Evolutionary conservation across 768 basidiomycete species (phyloP).

Genomic region (Pisolithus tinctorius): DNA sequence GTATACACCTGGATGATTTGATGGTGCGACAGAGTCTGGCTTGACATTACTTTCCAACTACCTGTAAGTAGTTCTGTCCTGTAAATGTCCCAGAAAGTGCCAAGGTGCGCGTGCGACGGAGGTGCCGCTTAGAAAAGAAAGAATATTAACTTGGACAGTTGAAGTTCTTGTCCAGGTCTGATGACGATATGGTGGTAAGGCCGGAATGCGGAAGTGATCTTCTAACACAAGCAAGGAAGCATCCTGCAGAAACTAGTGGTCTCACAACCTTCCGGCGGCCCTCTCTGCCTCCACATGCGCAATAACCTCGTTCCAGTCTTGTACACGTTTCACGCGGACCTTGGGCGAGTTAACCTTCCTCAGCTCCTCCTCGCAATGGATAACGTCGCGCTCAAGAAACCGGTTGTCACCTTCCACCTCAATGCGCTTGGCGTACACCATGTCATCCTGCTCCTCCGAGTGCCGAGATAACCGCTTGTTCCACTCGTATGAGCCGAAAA

Average conservation of each 20-base stretch:
- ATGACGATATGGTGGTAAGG: neutral
- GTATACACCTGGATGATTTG: too few species aligned
- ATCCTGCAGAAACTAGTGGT: neutral
- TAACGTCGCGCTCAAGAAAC: slow-evolving; percentile 49
- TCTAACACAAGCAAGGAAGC: too few species aligned
- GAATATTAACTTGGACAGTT: too few species aligned
- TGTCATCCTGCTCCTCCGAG: slow-evolving; percentile 41
- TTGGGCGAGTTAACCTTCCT: slow-evolving; percentile 39
- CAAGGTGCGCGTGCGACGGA: too few species aligned
- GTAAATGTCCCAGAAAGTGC: too few species aligned
- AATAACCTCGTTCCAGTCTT: slow-evolving; percentile 57
- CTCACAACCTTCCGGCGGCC: neutral
- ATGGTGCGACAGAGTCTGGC: too few species aligned
- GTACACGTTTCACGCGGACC: slow-evolving; percentile 45
- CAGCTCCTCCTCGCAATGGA: slow-evolving; percentile 26
- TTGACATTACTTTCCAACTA: too few species aligned
- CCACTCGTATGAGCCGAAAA: slow-evolving; percentile 78
- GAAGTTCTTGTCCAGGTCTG: too few species aligned
- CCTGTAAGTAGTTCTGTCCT: too few species aligned
- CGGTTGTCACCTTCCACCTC: slow-evolving; percentile 40
- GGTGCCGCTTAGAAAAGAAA: too few species aligned
- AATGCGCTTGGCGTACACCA: slow-evolving; percentile 46
- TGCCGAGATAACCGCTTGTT: slow-evolving; percentile 50
- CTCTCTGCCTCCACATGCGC: slow-evolving; percentile 29
- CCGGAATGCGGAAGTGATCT: neutral